phyloP scores from a whole-genome alignment of 768 basidiomycete genomes.

The Gymnopilus dilepis region DNA sequence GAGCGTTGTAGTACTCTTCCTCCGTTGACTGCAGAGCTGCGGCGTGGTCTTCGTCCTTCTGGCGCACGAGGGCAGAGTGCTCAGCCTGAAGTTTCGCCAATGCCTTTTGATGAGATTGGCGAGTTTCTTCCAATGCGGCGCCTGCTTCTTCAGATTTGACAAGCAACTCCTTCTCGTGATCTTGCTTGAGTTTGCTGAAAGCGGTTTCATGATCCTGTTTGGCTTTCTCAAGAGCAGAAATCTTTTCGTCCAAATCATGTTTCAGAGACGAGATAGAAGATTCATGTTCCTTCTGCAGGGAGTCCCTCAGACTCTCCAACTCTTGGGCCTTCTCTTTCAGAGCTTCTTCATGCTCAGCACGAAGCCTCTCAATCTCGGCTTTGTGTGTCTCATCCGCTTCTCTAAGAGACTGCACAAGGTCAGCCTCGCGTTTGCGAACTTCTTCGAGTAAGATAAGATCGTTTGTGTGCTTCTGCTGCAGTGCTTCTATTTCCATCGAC shows the following conservation, averaged over 20 bases:
- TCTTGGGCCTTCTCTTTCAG: slow-evolving; percentile 42
- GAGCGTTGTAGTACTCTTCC: slow-evolving; percentile 81
- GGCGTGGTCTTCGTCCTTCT: slow-evolving; percentile 64
- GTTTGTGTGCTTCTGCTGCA: slow-evolving; percentile 65
- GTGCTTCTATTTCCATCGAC: slow-evolving; percentile 82
- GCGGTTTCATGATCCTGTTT: slow-evolving; percentile 64
- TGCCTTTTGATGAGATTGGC: slow-evolving; percentile 58
- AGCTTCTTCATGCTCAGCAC: slow-evolving; percentile 53
- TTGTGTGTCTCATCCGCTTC: slow-evolving; percentile 56
- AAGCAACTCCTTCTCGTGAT: slow-evolving; percentile 60
- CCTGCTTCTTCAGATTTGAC: slow-evolving; percentile 61
- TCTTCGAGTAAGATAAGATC: slow-evolving; percentile 58
- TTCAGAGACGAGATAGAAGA: slow-evolving; percentile 41
- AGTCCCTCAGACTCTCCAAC: slow-evolving; percentile 52
- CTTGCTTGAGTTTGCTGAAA: slow-evolving; percentile 59
- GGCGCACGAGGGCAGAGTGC: slow-evolving; percentile 60
- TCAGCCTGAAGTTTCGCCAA: slow-evolving; percentile 54
- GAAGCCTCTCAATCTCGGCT: slow-evolving; percentile 51
- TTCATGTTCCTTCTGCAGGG: slow-evolving; percentile 41
- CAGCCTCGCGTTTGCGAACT: slow-evolving; percentile 59
- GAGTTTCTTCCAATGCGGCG: slow-evolving; percentile 49
- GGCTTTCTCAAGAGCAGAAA: slow-evolving; percentile 47
- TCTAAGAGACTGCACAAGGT: slow-evolving; percentile 56
- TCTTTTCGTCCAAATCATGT: slow-evolving; percentile 49
- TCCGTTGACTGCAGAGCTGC: slow-evolving; percentile 69